These are phyloP conservation scores for Oryza nivara DNA, from an alignment of 176 grass and related monocot genomes.

Conservation along the genomic window DNA sequence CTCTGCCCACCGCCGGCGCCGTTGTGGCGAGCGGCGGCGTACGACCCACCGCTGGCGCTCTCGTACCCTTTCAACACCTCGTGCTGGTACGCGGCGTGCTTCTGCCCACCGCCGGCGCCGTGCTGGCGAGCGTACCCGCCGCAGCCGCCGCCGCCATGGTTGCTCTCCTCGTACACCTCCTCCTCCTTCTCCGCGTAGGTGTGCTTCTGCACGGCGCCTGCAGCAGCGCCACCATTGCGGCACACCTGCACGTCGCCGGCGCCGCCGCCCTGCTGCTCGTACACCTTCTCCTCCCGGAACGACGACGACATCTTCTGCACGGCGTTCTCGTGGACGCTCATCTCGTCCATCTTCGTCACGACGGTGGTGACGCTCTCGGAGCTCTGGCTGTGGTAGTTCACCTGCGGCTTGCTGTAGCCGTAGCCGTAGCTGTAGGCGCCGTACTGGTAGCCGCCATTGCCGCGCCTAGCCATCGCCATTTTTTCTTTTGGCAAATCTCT, in stretches of 20 bases:
- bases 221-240: not conserved
- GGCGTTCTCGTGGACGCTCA: conserved; percentile 39
- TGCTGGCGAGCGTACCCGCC: not conserved
- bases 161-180: not conserved
- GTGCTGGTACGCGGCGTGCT: not conserved
- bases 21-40: not conserved
- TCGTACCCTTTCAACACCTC: no score
- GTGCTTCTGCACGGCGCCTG: not conserved
- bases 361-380: conserved; percentile 43
- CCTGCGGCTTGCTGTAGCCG: conserved; percentile 32
- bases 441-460: conserved; percentile 10
- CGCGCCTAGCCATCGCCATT: conserved; percentile 19
- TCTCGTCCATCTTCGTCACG: conserved; percentile 37
- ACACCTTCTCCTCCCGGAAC: conserved; percentile 22
- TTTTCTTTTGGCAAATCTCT: no score
- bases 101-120: not conserved
- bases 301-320: not conserved
- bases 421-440: conserved; percentile 8
- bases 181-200: not conserved
- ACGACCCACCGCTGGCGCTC: no score
- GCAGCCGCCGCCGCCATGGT: not conserved
- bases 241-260: not conserved
- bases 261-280: not conserved
- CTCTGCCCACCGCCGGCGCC: not conserved
- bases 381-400: conserved; percentile 41